Evolutionary conservation across 2,329 filamentous ascomycete genomes (phyloP).

Genomic region (Colletotrichum incanum): DNA sequence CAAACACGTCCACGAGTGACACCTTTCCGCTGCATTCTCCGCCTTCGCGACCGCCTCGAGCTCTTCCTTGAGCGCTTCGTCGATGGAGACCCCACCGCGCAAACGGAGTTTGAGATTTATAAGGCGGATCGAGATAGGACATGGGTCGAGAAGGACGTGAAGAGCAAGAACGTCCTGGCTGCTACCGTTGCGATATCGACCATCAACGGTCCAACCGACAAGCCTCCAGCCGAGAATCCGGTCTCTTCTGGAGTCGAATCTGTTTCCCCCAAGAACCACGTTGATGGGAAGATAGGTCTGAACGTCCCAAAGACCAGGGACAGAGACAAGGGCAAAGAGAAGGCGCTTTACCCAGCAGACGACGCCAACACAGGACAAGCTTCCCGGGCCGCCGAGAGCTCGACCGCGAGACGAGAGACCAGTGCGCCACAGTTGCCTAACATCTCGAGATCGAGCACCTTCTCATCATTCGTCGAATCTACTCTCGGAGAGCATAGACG

Average conservation of each 20-base stretch:
- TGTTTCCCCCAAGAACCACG: background rate
- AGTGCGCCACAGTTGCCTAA: background rate
- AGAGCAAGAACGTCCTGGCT: background rate
- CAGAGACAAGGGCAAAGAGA: background rate
- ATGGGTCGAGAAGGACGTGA: conserved; percentile 19
- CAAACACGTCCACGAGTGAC: conserved; percentile 14
- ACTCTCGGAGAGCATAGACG: conserved; percentile 15
- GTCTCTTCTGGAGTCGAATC: no score
- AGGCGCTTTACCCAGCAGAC: background rate
- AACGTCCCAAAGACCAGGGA: background rate
- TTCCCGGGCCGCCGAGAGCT: background rate
- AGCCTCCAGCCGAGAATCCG: background rate
- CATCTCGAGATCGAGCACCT: conserved; percentile 2
- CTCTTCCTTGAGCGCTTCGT: conserved; percentile 31
- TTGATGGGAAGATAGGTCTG: background rate
- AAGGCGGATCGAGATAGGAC: conserved; percentile 24
- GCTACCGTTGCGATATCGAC: conserved; percentile 1
- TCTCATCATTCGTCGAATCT: conserved; percentile 16
- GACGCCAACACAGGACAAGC: background rate
- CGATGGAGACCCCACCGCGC: conserved; percentile 22
- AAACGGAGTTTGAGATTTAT: conserved; percentile 9
- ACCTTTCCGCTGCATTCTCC: conserved; percentile 19
- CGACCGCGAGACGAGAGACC: background rate
- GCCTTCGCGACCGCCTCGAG: conserved; percentile 38
- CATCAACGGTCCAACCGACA: background rate